Base-by-base conservation (phyloP, 169 alveolate genomes). In the Eimeria falciformis region DNA sequence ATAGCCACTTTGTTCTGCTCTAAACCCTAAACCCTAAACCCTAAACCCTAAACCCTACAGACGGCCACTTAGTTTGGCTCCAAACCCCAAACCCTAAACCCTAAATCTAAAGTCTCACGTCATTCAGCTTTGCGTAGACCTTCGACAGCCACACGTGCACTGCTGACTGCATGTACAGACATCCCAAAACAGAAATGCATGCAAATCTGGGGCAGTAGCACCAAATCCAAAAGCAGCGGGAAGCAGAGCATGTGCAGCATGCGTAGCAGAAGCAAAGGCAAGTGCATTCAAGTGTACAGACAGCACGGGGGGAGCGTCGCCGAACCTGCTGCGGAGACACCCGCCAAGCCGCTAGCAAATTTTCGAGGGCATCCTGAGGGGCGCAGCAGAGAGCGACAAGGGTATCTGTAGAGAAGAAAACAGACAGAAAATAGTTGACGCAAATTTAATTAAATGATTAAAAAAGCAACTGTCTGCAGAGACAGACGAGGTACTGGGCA, bases 271-370 rank as follows among this genome's bases (percentile, higher is more conserved):
- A 66, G 43, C 45, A 66, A 11, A 40, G 29, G 78, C 37, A 25
- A 25, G 6, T 66, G 29, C 25, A 66, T 50, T 12, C 1, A 21
- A 50, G 0, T 12, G 62, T 50, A 1, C 18, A 50, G 62, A 50
- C 62, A 50, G 62, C 18, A 12, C 18, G 18, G 3, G 18, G 62
- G 11, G 62, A 50, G n/a, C n/a, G 11, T 12, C 62, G 62, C 11
- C 62, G 11, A 50, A 62, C 73, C 25, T 62, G 73, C 7, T 62
- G 73, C 33, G 73, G 73, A 14, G 73, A 62, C 73, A 62, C 37
- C 73, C 73, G 73, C 12, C 37, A 62, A 29, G 73, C 73, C 12
- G n/a, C 11, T 29, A 62, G 73, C 73, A 62, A n/a, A n/a, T 62
- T 62, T 14, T 62, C 11, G 11, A 29, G 12, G 11, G 73, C 73